Conservation (phyloP, 2,329 filamentous ascomycete genomes). For the Pseudocercospora cruenta region DNA sequence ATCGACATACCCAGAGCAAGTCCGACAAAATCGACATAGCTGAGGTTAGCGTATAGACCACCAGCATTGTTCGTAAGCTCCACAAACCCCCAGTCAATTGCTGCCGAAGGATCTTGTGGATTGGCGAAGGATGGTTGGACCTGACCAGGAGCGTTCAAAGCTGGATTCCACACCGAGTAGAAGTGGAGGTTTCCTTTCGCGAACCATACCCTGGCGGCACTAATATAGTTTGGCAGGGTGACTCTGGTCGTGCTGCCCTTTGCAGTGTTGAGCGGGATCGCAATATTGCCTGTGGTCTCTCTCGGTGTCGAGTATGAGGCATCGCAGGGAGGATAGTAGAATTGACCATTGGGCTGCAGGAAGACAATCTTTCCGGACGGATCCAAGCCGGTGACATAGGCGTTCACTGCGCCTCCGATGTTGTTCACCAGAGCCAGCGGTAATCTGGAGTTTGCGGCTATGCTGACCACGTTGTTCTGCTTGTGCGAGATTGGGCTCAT, state of each 20-base stretch:
- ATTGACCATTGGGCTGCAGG: constrained; percentile 45
- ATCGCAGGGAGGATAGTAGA: constrained; percentile 49
- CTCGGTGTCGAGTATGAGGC: constrained; percentile 39
- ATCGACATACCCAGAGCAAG: constrained; percentile 59
- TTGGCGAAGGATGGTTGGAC: constrained; percentile 54
- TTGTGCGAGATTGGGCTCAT: constrained; percentile 4
- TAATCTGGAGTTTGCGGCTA: constrained; percentile 15
- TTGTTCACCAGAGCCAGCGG: constrained; percentile 50
- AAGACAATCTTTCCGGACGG: constrained; percentile 48
- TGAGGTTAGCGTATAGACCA: constrained; percentile 50
- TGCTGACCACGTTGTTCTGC: constrained; percentile 12
- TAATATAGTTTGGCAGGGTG: constrained; percentile 51
- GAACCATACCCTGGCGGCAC: constrained; percentile 52
- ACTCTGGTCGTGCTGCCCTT: constrained; percentile 48
- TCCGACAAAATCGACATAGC: constrained; percentile 40
- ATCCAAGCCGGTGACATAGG: constrained; percentile 54
- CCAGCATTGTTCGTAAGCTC: constrained; percentile 50
- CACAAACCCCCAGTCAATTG: constrained; percentile 47
- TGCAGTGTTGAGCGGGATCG: constrained; percentile 43
- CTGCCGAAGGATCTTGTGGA: constrained; percentile 44
- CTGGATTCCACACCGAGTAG: constrained; percentile 42
- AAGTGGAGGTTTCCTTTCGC: constrained; percentile 49
- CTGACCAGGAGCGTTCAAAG: constrained; percentile 40
- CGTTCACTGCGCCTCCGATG: constrained; percentile 45
- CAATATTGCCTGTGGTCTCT: constrained; percentile 44